Base-by-base conservation (phyloP, 768 basidiomycete species). In the Leccinum imitatum region DNA sequence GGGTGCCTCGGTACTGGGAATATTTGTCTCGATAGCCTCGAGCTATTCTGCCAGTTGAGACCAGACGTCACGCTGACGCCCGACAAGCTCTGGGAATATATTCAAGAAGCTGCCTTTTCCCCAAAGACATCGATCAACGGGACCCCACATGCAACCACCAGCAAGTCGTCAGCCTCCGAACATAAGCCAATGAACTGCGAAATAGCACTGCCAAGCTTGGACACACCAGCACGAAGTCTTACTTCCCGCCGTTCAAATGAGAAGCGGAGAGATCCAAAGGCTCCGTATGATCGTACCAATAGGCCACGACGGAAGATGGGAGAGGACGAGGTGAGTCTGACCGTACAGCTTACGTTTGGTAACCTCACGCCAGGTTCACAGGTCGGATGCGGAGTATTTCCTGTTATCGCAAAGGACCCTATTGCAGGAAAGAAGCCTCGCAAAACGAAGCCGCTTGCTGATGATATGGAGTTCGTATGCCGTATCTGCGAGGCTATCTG, bases 271-370 rank as follows among this genome's bases (percentile, higher is more conserved):
- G 44, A 21, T 21, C 21, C 39, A 2, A 14, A 17, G 37, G 30
- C n/a, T 15, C 13, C 2, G 8, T 30, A 15, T 10, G 21, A 47
- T 14, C 4, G 44, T 13, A 27, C 19, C 1, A 6, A 14, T 1
- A 30, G 30, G 47, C 39, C 27, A 21, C 46, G 11, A 47, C 10
- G 21, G 46, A 19, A 47, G 13, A 47, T 6, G 17, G 39, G 17
- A 19, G 46, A 47, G 19, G 10, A 31, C 4, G 19, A 6, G 25
- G 63, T 61, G 44, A 1, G 58, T 64, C 51, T 56, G 3, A 56
- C 7, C 10, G 3, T 19, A 17, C 17, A 5, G 1, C 1, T 25
- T 23, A 23, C 21, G 30, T 39, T 41, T 31, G 37, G 3, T 33
- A 5, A 19, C 13, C 33, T 54, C 37, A 54, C 7, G 1, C 23